phyloP scores from a whole-genome alignment of 176 grass and related monocot genomes.

The Phoenix dactylifera region DNA sequence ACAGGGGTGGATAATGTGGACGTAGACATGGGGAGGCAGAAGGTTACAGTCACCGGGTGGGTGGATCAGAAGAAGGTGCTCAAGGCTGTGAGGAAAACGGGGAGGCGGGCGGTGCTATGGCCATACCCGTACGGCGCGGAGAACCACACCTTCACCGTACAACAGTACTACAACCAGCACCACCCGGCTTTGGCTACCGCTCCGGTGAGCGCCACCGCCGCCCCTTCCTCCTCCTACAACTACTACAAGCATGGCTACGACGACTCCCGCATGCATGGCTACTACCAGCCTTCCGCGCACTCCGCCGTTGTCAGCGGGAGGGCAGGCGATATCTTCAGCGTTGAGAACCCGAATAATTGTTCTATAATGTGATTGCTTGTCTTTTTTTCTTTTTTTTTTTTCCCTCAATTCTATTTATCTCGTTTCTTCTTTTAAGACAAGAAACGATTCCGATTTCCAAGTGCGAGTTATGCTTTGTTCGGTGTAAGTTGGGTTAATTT shows the following conservation, averaged over 20 bases:
- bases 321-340: constrained; percentile 48
- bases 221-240: constrained; percentile 50
- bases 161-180: constrained; percentile 29
- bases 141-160: constrained; percentile 8
- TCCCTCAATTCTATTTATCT: too few relatives aligned
- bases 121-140: constrained; percentile 10
- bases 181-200: background rate
- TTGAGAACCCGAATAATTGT: constrained; percentile 66
- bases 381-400: too few relatives aligned
- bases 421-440: too few relatives aligned
- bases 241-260: constrained; percentile 69
- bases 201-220: background rate
- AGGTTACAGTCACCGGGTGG: constrained; percentile 56
- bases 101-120: constrained; percentile 46
- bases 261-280: constrained; percentile 35
- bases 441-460: too few relatives aligned
- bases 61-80: constrained; percentile 68
- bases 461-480: too few relatives aligned
- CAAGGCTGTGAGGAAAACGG: constrained; percentile 35
- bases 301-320: constrained; percentile 17
- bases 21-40: constrained; percentile 47
- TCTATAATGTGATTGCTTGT: constrained; percentile 41
- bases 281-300: constrained; percentile 4
- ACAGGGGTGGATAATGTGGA: constrained; percentile 65
- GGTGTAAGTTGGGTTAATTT: too few relatives aligned